phyloP scores from a whole-genome alignment of 495 filamentous ascomycete species.

The Xylaria venustula region DNA sequence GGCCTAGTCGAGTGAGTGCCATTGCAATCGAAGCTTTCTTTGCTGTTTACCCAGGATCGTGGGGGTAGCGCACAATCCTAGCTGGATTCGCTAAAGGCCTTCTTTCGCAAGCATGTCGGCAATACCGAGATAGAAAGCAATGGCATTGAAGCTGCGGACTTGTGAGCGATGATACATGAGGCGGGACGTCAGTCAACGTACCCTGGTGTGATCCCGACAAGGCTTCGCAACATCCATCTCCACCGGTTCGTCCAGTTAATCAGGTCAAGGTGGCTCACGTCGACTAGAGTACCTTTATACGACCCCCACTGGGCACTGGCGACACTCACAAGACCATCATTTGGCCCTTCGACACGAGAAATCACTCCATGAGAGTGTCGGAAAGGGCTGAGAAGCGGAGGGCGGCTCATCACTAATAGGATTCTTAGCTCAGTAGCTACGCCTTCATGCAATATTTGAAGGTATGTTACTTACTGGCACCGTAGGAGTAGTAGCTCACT shows the following conservation, averaged over 20 bases:
- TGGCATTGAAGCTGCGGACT: constrained; percentile 78
- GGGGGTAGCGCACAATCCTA: background rate
- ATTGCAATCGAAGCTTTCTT: background rate
- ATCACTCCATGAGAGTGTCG: constrained; percentile 71
- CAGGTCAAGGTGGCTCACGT: constrained; percentile 84
- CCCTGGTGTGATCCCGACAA: constrained; percentile 69
- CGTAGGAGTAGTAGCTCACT: constrained; percentile 93
- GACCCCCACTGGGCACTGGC: constrained; percentile 82
- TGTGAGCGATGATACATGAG: constrained; percentile 14
- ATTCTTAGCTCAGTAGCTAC: background rate
- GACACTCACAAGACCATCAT: constrained; percentile 93
- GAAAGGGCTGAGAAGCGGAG: constrained; percentile 72
- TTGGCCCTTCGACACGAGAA: constrained; percentile 68
- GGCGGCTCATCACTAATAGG: constrained; percentile 47
- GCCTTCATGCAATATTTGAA: no score
- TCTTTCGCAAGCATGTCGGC: constrained; percentile 81
- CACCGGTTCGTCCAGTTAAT: constrained; percentile 95
- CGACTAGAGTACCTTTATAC: constrained; percentile 87
- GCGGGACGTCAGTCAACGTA: constrained; percentile 36
- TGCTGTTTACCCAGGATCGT: background rate
- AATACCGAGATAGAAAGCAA: constrained; percentile 92
- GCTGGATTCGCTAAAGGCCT: constrained; percentile 44
- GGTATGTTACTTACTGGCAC: constrained; percentile 58
- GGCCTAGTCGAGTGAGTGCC: no score
- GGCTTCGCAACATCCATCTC: constrained; percentile 65